Percentiles rank a stretch among this genome's conserved stretches.
phyloP scores from a whole-genome alignment of 345 rosid genomes.

The Ceriops decandra region DNA sequence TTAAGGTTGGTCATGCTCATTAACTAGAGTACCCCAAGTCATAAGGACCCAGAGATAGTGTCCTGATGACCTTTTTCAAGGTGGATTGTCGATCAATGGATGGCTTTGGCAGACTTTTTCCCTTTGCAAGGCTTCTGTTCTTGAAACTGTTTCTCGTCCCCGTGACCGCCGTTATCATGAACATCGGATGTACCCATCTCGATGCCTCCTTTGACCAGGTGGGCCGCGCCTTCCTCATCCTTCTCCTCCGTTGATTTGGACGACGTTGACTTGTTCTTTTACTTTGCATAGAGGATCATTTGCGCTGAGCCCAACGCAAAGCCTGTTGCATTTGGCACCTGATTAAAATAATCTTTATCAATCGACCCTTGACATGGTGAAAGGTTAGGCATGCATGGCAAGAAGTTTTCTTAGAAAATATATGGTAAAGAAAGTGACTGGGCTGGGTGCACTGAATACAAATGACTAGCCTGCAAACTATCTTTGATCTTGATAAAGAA shows the following conservation, averaged over 20 bases:
- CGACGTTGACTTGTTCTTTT: slow-evolving; percentile 32
- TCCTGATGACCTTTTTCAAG: slow-evolving; percentile 25
- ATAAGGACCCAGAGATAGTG: slow-evolving; percentile 26
- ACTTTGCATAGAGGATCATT: slow-evolving; percentile 39
- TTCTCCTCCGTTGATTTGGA: slow-evolving; percentile 12
- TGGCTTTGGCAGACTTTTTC: slow-evolving; percentile 29
- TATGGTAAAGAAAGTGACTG: too few species aligned
- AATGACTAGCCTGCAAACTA: too few species aligned
- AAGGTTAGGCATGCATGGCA: too few species aligned
- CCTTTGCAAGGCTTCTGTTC: slow-evolving; percentile 15
- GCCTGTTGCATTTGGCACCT: slow-evolving; percentile 54
- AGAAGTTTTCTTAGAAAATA: too few species aligned
- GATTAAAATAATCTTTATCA: not conserved
- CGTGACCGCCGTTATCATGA: not conserved
- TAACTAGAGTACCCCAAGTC: slow-evolving; percentile 23
- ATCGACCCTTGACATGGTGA: too few species aligned
- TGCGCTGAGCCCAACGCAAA: slow-evolving; percentile 49
- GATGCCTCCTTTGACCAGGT: slow-evolving; percentile 15
- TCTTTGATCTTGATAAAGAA: too few species aligned
- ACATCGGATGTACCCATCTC: slow-evolving; percentile 20
- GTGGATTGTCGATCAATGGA: slow-evolving; percentile 22
- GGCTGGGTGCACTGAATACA: too few species aligned
- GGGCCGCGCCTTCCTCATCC: slow-evolving; percentile 30
- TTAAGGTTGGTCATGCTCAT: too few species aligned
- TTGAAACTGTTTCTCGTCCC: slow-evolving; percentile 11